A percentile compares a stretch with the other conserved stretches of the same genome.
Conservation (phyloP, 371 early-diverging fungal genomes). For the Mucor piriformis region DNA sequence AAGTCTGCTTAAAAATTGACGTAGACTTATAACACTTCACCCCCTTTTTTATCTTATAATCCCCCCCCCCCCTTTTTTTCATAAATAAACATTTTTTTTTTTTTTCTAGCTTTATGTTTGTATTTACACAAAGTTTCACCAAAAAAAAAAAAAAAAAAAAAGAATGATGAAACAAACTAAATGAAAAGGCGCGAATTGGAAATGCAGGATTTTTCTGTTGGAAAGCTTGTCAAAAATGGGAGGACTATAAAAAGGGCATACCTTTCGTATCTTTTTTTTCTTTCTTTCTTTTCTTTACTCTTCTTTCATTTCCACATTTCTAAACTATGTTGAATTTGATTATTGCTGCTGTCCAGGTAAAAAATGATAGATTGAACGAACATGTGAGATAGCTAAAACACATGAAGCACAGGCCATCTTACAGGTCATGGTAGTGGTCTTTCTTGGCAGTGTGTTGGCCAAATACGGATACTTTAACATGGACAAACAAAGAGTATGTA, state of each 20-base stretch:
- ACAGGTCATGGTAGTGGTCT: constrained; percentile 55
- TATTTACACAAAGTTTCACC: background rate
- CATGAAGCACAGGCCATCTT: constrained; percentile 64
- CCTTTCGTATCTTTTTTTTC: constrained; percentile 1
- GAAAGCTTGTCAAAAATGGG: constrained; percentile 2
- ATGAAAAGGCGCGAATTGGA: constrained; percentile 6
- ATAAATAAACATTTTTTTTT: background rate
- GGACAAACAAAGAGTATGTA: constrained; percentile 54
- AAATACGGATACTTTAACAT: constrained; percentile 48
- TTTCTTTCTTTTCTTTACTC: background rate
- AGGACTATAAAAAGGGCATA: background rate
- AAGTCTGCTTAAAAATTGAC: constrained; percentile 92
- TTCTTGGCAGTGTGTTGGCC: constrained; percentile 50
- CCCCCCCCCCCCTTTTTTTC: background rate
- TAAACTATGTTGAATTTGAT: constrained; percentile 18
- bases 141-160: background rate
- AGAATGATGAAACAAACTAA: constrained; percentile 20
- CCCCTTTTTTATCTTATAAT: too few species aligned
- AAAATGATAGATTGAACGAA: background rate
- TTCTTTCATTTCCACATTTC: background rate
- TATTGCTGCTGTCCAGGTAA: constrained; percentile 32
- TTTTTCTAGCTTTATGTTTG: background rate
- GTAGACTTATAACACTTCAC: too few species aligned
- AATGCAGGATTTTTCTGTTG: constrained; percentile 16
- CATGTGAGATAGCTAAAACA: background rate